Evolutionary conservation across 768 basidiomycete genomes (phyloP), one percentile per base, ranked within the genome.

Genomic region (Cystobasidium ongulense): DNA sequence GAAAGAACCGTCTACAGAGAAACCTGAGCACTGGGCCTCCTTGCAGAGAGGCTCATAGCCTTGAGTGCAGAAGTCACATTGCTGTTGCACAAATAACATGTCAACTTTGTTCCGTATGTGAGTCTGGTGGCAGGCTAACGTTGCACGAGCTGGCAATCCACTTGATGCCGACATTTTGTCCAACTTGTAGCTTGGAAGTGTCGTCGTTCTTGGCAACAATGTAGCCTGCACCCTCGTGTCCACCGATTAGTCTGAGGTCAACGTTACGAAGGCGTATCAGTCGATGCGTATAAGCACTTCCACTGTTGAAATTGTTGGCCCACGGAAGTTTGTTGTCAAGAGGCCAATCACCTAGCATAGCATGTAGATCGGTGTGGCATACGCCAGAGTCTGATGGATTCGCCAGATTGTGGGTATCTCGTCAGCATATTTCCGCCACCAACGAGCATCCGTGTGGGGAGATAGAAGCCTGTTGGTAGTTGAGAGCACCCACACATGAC

Each of bases 281-380:
- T 46, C 13, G 43, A 46, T 46, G 43, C 43, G 43, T n/a, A 46
- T 46, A 50, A 39, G 46, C 21, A n/a, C 8, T 36, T 23, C 21
- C n/a, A 11, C 33, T 21, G 3, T 38, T 7, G 33, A 43, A 3
- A 53, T 4, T 8, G 17, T 39, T 17, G 29, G 7, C 46, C 21
- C 17, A 65, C 59, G 61, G 89, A 0, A 83, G 83, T 64, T 83
- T 85, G 38, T 86, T 83, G 23, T 84, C 81, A 13, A 90, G 72
- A 0, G 92, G 92, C 92, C 92, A 93, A 79, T 93, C 92, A 53
- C 86, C 86, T 43, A 85, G 81, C 41, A 86, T 86, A 31, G 88
- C 88, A 77, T 92, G 91, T 53, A 76, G 54, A 43, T 78, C 78
- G 31, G 78, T 79, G 70, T 78, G 75, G 68, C 75, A 76, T n/a